A percentile compares a stretch with the other conserved stretches of the same genome.
These are phyloP conservation scores for Colletotrichum musae DNA, from an alignment of 2,329 filamentous ascomycete genomes.

Conservation along the genomic window DNA sequence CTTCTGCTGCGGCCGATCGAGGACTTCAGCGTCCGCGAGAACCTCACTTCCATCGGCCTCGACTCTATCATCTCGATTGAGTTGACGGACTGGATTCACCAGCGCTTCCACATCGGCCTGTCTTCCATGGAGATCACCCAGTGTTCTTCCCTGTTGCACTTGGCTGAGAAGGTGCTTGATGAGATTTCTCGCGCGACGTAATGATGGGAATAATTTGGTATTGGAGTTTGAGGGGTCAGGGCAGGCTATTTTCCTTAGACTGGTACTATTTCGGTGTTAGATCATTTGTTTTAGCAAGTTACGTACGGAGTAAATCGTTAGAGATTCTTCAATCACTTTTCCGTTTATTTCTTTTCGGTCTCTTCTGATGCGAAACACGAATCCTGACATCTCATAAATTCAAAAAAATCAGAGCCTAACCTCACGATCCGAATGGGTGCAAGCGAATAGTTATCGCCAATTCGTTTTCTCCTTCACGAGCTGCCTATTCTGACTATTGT, in stretches of 20 bases:
- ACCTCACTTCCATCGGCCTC: constrained; percentile 21
- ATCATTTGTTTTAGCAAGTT: too few species aligned
- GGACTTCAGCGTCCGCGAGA: constrained; percentile 24
- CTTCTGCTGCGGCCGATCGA: constrained; percentile 23
- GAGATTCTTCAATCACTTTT: too few species aligned
- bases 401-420: too few species aligned
- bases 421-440: too few species aligned
- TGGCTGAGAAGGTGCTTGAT: constrained; percentile 25
- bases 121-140: constrained; percentile 31
- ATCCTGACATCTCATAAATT: too few species aligned
- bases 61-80: constrained; percentile 35
- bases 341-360: too few species aligned
- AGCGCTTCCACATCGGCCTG: constrained; percentile 26
- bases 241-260: not conserved
- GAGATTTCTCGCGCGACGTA: not conserved
- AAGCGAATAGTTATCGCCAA: too few species aligned
- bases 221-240: too few species aligned
- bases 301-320: too few species aligned
- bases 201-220: not conserved
- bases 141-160: constrained; percentile 24
- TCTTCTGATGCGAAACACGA: too few species aligned
- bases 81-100: constrained; percentile 37
- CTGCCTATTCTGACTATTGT: too few species aligned
- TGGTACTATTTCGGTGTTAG: not conserved
- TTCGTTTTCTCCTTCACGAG: too few species aligned